Evolutionary conservation across 345 rosid species (phyloP).

Genomic region (Clarkia xantiana): DNA sequence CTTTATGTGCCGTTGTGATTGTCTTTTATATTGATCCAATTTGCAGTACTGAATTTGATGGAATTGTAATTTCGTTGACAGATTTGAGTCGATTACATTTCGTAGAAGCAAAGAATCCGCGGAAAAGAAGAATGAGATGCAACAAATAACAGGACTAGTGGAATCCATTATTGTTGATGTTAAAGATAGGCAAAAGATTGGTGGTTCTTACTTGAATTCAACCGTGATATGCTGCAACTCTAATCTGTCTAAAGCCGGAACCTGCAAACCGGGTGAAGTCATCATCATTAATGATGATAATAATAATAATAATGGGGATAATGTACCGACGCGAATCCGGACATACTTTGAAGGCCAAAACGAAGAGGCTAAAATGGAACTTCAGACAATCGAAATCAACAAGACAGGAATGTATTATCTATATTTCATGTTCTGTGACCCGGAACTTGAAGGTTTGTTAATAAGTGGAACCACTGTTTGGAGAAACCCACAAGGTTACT

Average conservation of each 20-base stretch:
- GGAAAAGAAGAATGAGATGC: conserved; percentile 25
- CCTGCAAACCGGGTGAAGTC: conserved; percentile 32
- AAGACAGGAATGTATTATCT: conserved; percentile 30
- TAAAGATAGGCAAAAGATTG: conserved; percentile 22
- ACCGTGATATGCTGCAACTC: conserved; percentile 22
- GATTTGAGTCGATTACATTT: conserved; percentile 30
- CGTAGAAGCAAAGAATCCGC: conserved; percentile 20
- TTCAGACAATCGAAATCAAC: conserved; percentile 20
- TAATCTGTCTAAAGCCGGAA: conserved; percentile 17
- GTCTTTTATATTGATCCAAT: no score
- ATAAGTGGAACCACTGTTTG: conserved; percentile 30
- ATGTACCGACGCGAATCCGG: conserved; percentile 20
- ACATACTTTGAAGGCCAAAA: conserved; percentile 28
- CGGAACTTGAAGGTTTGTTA: conserved; percentile 14
- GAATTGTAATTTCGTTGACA: no score
- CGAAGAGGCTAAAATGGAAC: conserved; percentile 23
- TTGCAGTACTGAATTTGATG: no score
- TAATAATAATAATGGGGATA: conserved; percentile 3
- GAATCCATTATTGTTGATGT: conserved; percentile 28
- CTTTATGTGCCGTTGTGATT: no score
- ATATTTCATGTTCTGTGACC: conserved; percentile 33
- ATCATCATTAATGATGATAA: conserved; percentile 21
- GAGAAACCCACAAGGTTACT: conserved; percentile 31
- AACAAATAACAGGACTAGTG: conserved; percentile 28
- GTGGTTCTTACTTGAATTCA: conserved; percentile 21